A percentile compares a stretch with the other conserved stretches of the same genome.
These are phyloP conservation scores for Polygonum aviculare DNA, from an alignment of 148 eudicot genomes.

Conservation along the genomic window DNA sequence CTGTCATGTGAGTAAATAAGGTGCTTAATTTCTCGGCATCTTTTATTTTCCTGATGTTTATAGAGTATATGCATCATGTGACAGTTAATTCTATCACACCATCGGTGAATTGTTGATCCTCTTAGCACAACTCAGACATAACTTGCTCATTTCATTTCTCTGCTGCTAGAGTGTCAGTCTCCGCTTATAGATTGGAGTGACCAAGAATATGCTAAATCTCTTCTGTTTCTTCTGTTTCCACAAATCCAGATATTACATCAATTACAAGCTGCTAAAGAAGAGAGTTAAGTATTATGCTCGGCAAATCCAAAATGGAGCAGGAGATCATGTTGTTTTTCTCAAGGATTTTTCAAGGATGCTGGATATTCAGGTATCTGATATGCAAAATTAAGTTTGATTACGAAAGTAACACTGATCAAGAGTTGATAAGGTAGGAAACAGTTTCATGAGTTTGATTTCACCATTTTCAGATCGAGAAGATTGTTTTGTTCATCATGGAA, in stretches of 20 bases:
- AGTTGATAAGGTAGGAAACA: neutral
- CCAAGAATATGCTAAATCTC: neutral
- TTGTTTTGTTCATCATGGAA: slow-evolving; percentile 54
- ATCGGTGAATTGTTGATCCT: neutral
- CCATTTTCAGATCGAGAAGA: slow-evolving; percentile 53
- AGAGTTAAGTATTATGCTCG: slow-evolving; percentile 50
- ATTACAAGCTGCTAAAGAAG: slow-evolving; percentile 62
- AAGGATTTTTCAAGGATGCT: slow-evolving; percentile 51
- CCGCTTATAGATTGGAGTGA: neutral
- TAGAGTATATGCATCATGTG: too few relatives aligned
- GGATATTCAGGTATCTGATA: slow-evolving; percentile 45
- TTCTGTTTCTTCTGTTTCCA: neutral
- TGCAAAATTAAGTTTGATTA: neutral
- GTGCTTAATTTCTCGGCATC: neutral
- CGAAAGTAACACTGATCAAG: neutral
- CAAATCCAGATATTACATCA: slow-evolving; percentile 42
- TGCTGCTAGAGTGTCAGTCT: neutral
- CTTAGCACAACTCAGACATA: neutral
- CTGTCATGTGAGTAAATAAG: neutral
- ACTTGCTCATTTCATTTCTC: neutral
- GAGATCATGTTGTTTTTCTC: slow-evolving; percentile 31
- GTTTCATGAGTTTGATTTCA: neutral
- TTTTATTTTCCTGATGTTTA: neutral
- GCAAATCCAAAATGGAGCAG: slow-evolving; percentile 35
- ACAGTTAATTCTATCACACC: neutral